These are phyloP conservation scores for Coniochaeta sp. DNA, from an alignment of 2,329 filamentous ascomycete species.

Conservation along the genomic window DNA sequence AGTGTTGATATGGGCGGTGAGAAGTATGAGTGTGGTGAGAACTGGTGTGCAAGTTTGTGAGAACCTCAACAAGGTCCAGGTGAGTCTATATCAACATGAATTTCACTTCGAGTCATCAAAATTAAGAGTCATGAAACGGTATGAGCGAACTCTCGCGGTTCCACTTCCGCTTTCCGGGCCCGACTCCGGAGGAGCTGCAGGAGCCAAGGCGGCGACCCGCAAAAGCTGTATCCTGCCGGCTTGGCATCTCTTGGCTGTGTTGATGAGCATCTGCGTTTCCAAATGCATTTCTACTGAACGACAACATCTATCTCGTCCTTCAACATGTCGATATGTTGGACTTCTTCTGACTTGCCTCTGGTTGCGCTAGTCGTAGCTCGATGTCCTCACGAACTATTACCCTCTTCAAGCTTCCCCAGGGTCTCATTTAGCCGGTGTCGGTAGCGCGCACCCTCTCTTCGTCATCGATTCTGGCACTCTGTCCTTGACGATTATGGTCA, in stretches of 20 bases:
- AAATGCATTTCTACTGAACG: too few species aligned
- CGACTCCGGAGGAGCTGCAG: constrained; percentile 11
- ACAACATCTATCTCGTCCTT: too few species aligned
- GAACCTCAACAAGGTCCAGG: background rate
- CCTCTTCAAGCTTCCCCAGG: too few species aligned
- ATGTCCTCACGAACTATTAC: too few species aligned
- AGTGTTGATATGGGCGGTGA: too few species aligned
- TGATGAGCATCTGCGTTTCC: too few species aligned
- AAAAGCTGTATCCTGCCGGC: background rate
- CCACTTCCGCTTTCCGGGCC: constrained; percentile 4
- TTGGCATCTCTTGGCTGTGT: background rate
- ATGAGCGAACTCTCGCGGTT: constrained; percentile 3
- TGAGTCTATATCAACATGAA: background rate
- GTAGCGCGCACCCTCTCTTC: background rate
- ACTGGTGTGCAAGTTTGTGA: background rate
- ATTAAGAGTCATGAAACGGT: constrained; percentile 6
- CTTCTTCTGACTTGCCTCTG: too few species aligned
- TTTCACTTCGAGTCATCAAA: constrained; percentile 6
- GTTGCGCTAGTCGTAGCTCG: too few species aligned
- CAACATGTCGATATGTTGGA: too few species aligned
- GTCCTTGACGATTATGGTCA: background rate
- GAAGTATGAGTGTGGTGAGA: too few species aligned
- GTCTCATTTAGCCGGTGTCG: background rate
- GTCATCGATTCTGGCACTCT: background rate
- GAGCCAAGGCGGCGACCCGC: constrained; percentile 5